phyloP scores from a whole-genome alignment of 805 yeast genomes.

The Suhomyces tanzawaensis region DNA sequence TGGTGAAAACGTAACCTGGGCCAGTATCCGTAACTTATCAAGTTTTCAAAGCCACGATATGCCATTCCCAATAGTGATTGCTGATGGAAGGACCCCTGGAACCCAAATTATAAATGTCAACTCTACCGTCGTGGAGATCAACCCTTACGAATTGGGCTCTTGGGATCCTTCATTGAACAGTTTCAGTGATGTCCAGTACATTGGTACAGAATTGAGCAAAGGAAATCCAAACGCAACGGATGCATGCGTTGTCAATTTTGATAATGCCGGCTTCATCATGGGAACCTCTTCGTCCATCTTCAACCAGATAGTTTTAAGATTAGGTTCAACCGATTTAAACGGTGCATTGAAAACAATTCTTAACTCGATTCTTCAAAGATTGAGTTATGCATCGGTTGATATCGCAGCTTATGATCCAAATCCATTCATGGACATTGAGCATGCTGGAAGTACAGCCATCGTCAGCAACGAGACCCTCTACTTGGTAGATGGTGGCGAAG shows the following conservation, averaged over 20 bases:
- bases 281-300: slow-evolving; percentile 41
- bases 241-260: slow-evolving; percentile 31
- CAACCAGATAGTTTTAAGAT: slow-evolving; percentile 29
- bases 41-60: slow-evolving; percentile 29
- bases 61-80: slow-evolving; percentile 41
- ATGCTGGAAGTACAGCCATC: slow-evolving; percentile 18
- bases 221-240: slow-evolving; percentile 15
- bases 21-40: slow-evolving; percentile 19
- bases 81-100: slow-evolving; percentile 65
- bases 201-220: slow-evolving; percentile 27
- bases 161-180: slow-evolving; percentile 40
- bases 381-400: slow-evolving; percentile 29
- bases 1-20: slow-evolving; percentile 27
- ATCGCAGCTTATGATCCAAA: slow-evolving; percentile 41
- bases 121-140: slow-evolving; percentile 55
- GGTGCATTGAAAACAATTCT: slow-evolving; percentile 24
- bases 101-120: slow-evolving; percentile 54
- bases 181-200: slow-evolving; percentile 29
- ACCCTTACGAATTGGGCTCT: slow-evolving; percentile 40
- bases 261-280: slow-evolving; percentile 40
- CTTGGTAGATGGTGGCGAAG: slow-evolving; percentile 46
- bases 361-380: slow-evolving; percentile 20
- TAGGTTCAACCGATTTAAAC: slow-evolving; percentile 21
- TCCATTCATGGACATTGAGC: slow-evolving; percentile 29
- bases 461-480: slow-evolving; percentile 29